Base-by-base conservation (phyloP, 345 rosid genomes). In the Boechera stricta region DNA sequence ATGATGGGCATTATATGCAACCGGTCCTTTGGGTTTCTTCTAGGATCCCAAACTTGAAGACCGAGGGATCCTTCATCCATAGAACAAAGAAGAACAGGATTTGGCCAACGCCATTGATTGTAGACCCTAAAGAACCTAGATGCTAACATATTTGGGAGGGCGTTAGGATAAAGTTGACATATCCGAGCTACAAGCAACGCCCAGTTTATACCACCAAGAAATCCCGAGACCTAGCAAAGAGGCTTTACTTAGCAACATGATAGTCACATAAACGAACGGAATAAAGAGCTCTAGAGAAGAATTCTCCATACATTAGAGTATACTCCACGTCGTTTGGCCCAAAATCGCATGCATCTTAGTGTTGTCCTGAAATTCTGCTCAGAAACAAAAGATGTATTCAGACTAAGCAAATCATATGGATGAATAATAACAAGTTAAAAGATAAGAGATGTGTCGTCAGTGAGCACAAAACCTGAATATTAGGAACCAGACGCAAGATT, bases 201-300 rank as follows among this genome's bases (percentile, higher is more conserved):
- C 98, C 96, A 92, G 51, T 95, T 95, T 79, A 95, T 87, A 78
- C 99, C 99, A 77, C 99, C 99, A 74, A 95, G 99, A 88, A 95
- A 95, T 61, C 99, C 98, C 35, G 97, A 51, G 83, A 95, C 99
- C 99, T 95, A 85, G 41, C 64, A 63, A 55, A 64, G 7, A 71
- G 39, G 21, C 32, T 48, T 42, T 52, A 61, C 18, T 32, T 11
- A 21, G 75, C 49, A 72, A 69, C 33, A 55, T 71, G 57, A 18
- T 58, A 67, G 52, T 55, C 26, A 21, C 61, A 49, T 51, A 59
- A 62, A 7, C 32, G 10, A 52, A 16, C 54, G 41, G 26, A 67
- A 24, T 38, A 75, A 55, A 62, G 75, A 54, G 61, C 7, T 13
- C 48, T 15, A 32, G 36, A 60, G 82, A 47, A 35, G 72, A 38